Base-by-base conservation (phyloP, 306 rosid genomes). In the Chamaecrista fasciculata region DNA sequence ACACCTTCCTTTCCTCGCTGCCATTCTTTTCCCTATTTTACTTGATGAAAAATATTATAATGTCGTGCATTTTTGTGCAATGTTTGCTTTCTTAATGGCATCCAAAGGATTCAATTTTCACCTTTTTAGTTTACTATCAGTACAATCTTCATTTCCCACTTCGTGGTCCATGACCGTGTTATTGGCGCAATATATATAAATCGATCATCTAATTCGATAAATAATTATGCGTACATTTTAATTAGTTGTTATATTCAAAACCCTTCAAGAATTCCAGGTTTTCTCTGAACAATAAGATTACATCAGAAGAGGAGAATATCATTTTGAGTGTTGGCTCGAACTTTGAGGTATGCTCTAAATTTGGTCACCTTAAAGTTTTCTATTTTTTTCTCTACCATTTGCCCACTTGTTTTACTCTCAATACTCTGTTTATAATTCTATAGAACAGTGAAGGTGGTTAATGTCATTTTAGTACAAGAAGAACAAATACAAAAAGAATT, bases 21-120 rank as follows among this genome's bases (percentile, higher is more conserved):
- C 62, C 70, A 34, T 59, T 47, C 21, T 33, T 46, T 48, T 18
- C 36, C 34, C 25, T 57, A 39, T 53, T 71, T 69, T 62, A 49
- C 71, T 34, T 46, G 25, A 36, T 77, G 20, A 47, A 9, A 34
- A 2, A n/a, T 26, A 1, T 67, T 53, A 8, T 64, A 48, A 25
- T 12, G 40, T 48, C 16, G 24, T 73, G 61, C 62, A 66, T 70
- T 55, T 67, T 3, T 11, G 28, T 73, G 36, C 65, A 39, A 19
- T 31, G 52, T 34, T 55, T 26, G 18, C 24, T 66, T 16, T 28
- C 61, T 73, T 73, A 62, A 80, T 60, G 78, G 76, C 57, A 47
- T 42, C 14, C 47, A 42, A 0, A 28, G 49, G 9, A 42, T 74
- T 57, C 62, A 66, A 51, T 24, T 33, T 31, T 49, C 29, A 55